phyloP scores from a whole-genome alignment of 2,329 filamentous ascomycete species.

The Tolypocladium inflatum region DNA sequence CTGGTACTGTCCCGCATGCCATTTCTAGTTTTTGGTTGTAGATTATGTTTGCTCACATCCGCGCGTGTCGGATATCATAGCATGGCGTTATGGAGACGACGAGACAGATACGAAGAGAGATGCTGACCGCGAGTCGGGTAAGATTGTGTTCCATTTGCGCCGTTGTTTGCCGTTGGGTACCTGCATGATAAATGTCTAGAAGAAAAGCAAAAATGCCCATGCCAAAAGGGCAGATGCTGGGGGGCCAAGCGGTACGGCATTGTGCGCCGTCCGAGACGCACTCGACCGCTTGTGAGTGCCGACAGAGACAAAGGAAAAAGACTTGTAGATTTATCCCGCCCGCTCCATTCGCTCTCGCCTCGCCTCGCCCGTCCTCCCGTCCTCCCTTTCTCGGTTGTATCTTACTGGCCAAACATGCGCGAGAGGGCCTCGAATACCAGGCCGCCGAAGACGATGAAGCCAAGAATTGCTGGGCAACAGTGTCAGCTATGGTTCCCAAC shows the following conservation, averaged over 20 bases:
- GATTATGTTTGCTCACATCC: background rate
- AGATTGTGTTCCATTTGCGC: background rate
- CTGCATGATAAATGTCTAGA: background rate
- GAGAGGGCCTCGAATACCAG: slow-evolving; percentile 48
- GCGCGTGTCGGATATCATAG: background rate
- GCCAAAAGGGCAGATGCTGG: background rate
- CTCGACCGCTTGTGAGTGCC: background rate
- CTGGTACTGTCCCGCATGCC: background rate
- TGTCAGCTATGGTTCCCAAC: background rate
- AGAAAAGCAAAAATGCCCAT: background rate
- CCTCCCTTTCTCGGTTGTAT: background rate
- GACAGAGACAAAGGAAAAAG: background rate
- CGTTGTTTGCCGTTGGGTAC: background rate
- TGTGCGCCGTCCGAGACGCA: background rate
- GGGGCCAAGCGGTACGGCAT: background rate
- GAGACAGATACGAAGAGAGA: background rate
- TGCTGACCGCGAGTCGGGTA: background rate
- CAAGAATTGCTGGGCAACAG: slow-evolving; percentile 37
- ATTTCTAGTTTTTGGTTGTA: background rate
- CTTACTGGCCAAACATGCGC: slow-evolving; percentile 35
- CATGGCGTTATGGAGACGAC: background rate
- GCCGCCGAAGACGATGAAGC: slow-evolving; percentile 52
- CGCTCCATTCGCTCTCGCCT: background rate
- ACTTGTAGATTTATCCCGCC: background rate
- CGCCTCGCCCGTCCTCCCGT: too few species aligned